A percentile compares a stretch with the other conserved stretches of the same genome.
phyloP scores from a whole-genome alignment of 164 flowering plant species.

The Annona cherimola region DNA sequence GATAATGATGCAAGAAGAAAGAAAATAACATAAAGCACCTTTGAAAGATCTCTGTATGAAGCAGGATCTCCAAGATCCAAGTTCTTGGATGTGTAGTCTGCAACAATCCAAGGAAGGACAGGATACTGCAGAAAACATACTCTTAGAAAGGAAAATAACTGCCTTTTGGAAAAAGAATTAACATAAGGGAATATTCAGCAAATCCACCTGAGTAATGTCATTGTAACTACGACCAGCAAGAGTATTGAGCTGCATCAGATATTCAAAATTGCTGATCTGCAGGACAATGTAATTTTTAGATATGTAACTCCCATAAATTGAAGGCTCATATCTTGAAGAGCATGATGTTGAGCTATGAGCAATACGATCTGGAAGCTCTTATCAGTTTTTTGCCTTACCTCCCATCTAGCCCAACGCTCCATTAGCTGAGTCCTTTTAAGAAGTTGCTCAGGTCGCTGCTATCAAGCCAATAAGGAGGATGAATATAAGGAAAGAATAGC shows the following conservation, averaged over 20 bases:
- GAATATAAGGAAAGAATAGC: background rate
- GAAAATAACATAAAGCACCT: conserved; percentile 38
- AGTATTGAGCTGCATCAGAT: conserved; percentile 95
- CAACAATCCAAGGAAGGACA: conserved; percentile 96
- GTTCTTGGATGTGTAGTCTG: conserved; percentile 74
- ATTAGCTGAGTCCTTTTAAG: conserved; percentile 91
- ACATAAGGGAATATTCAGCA: conserved; percentile 5
- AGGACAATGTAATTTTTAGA: conserved; percentile 11
- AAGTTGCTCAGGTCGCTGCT: conserved; percentile 93
- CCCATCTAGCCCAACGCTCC: conserved; percentile 99
- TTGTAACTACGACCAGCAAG: conserved; percentile 98
- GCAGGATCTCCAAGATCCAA: conserved; percentile 76
- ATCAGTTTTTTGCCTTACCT: conserved; percentile 44
- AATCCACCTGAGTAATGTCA: conserved; percentile 89
- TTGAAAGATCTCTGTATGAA: conserved; percentile 84
- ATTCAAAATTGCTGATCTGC: conserved; percentile 99
- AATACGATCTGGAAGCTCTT: conserved; percentile 4
- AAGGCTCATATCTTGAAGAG: background rate
- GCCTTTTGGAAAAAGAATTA: background rate
- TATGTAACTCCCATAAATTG: background rate
- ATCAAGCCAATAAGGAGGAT: conserved; percentile 6
- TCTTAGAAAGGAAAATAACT: background rate
- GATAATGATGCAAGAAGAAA: background rate
- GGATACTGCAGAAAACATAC: conserved; percentile 70
- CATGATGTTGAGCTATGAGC: background rate